A percentile compares a stretch with the other conserved stretches of the same genome.
Evolutionary conservation across 1,139 yeast species (phyloP).

Genomic region (Saccharomyces hybrid): DNA sequence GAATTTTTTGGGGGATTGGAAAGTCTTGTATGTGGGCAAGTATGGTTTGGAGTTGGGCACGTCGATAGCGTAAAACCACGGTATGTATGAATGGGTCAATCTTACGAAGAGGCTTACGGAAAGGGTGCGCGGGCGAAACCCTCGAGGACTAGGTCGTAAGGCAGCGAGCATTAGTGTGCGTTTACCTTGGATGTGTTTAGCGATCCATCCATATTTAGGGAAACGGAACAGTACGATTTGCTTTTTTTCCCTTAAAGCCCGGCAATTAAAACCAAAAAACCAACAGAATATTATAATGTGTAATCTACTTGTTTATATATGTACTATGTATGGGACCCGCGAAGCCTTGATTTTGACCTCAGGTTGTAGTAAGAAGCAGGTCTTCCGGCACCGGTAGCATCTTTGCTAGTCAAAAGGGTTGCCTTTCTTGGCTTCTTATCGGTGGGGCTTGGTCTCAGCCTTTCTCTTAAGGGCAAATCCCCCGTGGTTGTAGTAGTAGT

Average conservation of each 20-base stretch:
- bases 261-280: not conserved
- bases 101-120: not conserved
- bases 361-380: conserved; percentile 29
- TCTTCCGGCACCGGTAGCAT: conserved; percentile 23
- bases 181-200: not conserved
- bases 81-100: conserved; percentile 10
- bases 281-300: not conserved
- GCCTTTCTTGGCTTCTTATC: conserved; percentile 27
- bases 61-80: conserved; percentile 82
- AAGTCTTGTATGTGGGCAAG: conserved; percentile 41
- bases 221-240: not conserved
- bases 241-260: not conserved
- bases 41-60: conserved; percentile 62
- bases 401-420: conserved; percentile 13
- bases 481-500: not conserved
- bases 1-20: conserved; percentile 51
- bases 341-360: conserved; percentile 29
- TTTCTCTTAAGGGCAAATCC: conserved; percentile 9
- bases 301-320: not conserved
- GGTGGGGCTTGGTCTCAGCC: conserved; percentile 15
- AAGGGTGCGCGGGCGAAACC: not conserved
- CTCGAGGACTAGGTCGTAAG: not conserved
- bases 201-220: not conserved
- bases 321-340: conserved; percentile 17
- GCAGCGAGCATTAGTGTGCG: not conserved